Evolutionary conservation across 2,329 filamentous ascomycete genomes (phyloP).

Genomic region (Colletotrichum falcatum): DNA sequence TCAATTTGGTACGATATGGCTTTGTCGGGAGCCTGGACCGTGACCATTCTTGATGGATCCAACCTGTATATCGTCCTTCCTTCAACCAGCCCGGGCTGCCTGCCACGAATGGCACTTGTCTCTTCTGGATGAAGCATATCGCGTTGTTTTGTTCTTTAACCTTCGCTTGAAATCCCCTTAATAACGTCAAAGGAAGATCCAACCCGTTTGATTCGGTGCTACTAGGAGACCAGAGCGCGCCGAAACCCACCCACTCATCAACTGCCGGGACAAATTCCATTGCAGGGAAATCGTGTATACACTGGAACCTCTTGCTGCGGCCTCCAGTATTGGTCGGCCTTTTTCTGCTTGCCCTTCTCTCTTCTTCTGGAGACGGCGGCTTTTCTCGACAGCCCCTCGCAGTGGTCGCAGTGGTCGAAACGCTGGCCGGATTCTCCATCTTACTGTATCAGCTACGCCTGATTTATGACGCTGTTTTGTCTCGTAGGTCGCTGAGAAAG

Average conservation of each 20-base stretch:
- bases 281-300: neutral
- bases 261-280: neutral
- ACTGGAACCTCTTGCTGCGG: neutral
- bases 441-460: neutral
- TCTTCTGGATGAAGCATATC: neutral
- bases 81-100: too few species aligned
- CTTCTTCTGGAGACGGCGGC: neutral
- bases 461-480: constrained; percentile 3
- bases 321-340: too few species aligned
- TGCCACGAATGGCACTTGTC: neutral
- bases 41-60: neutral
- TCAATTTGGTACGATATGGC: too few species aligned
- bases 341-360: neutral
- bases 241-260: neutral
- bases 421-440: neutral
- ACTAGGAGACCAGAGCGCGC: neutral
- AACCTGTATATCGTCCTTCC: neutral
- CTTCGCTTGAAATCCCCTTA: too few species aligned
- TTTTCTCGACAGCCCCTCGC: neutral
- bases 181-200: too few species aligned
- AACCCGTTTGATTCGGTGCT: too few species aligned
- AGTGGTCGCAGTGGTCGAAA: neutral
- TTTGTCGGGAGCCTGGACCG: neutral
- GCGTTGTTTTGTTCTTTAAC: neutral
- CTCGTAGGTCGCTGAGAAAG: neutral